phyloP scores from a whole-genome alignment of 1,139 yeast genomes.

The Diutina neorugosa region DNA sequence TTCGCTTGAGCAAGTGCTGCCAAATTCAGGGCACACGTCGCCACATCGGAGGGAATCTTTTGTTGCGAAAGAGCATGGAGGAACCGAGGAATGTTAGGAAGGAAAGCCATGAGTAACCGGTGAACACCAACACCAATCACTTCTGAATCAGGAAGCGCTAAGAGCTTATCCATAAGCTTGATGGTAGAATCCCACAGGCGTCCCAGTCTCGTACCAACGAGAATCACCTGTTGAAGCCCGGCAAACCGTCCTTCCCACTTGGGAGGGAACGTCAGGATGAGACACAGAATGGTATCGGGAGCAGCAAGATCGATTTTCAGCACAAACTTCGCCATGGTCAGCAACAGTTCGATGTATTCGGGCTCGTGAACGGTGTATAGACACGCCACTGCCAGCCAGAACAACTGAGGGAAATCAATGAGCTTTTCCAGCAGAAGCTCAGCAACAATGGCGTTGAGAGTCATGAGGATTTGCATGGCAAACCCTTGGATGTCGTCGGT shows the following conservation, averaged over 20 bases:
- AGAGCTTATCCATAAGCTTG: conserved; percentile 61
- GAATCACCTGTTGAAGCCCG: conserved; percentile 69
- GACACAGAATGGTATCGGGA: conserved; percentile 72
- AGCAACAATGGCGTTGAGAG: conserved; percentile 82
- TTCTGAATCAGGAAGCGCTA: conserved; percentile 56
- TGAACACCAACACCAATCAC: conserved; percentile 66
- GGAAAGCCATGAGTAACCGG: conserved; percentile 56
- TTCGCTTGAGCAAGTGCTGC: conserved; percentile 48
- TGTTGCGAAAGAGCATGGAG: conserved; percentile 63
- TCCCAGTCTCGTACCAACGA: conserved; percentile 75
- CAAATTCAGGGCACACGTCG: conserved; percentile 46
- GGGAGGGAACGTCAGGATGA: conserved; percentile 81
- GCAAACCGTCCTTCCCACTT: conserved; percentile 93
- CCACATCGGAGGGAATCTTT: conserved; percentile 37
- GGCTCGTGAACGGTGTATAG: conserved; percentile 83
- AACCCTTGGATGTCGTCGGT: conserved; percentile 89
- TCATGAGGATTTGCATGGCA: conserved; percentile 94
- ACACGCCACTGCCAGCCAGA: conserved; percentile 95
- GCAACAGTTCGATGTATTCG: conserved; percentile 79
- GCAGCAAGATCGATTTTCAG: conserved; percentile 82
- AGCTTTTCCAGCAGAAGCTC: conserved; percentile 69
- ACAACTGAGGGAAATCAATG: conserved; percentile 82
- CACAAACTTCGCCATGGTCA: conserved; percentile 70
- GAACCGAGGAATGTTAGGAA: conserved; percentile 76
- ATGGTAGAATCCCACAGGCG: conserved; percentile 71